These are phyloP conservation scores for Kodamaea kaohsiungensis DNA, from an alignment of 805 yeast genomes.

Conservation along the genomic window DNA sequence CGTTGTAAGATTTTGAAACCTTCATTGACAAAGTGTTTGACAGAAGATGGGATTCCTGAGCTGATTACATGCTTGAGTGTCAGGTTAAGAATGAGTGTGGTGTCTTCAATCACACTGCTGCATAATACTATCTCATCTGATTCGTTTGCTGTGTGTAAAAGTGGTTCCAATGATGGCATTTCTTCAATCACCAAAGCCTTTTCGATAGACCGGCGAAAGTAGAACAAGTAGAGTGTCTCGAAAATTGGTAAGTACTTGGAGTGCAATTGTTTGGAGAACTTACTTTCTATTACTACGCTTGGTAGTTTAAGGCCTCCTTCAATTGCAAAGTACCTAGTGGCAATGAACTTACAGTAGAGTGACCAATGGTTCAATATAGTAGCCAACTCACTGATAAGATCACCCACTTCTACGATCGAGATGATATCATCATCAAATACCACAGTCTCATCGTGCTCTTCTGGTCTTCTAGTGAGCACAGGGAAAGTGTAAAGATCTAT, in stretches of 20 bases:
- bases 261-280: constrained; percentile 11
- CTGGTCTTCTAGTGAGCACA: constrained; percentile 19
- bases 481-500: constrained; percentile 50
- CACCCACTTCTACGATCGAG: constrained; percentile 67
- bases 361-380: constrained; percentile 85
- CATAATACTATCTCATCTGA: constrained; percentile 62
- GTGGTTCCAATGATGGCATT: constrained; percentile 53
- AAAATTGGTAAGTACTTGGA: constrained; percentile 59
- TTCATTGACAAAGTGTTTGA: constrained; percentile 55
- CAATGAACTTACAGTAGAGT: constrained; percentile 70
- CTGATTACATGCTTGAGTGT: constrained; percentile 65
- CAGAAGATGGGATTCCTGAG: constrained; percentile 63
- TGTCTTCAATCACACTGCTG: constrained; percentile 85
- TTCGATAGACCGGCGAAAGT: constrained; percentile 75
- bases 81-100: constrained; percentile 69
- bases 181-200: constrained; percentile 81
- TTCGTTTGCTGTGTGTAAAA: constrained; percentile 25
- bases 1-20: constrained; percentile 60
- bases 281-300: not conserved
- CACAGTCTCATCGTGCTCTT: constrained; percentile 23
- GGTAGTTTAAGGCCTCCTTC: constrained; percentile 12
- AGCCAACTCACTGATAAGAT: constrained; percentile 66
- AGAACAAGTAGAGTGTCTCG: constrained; percentile 63
- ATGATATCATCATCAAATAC: constrained; percentile 32
- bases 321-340: constrained; percentile 54